Evolutionary conservation across 305 asterid species (phyloP).

Genomic region (Fraxinus baroniana): DNA sequence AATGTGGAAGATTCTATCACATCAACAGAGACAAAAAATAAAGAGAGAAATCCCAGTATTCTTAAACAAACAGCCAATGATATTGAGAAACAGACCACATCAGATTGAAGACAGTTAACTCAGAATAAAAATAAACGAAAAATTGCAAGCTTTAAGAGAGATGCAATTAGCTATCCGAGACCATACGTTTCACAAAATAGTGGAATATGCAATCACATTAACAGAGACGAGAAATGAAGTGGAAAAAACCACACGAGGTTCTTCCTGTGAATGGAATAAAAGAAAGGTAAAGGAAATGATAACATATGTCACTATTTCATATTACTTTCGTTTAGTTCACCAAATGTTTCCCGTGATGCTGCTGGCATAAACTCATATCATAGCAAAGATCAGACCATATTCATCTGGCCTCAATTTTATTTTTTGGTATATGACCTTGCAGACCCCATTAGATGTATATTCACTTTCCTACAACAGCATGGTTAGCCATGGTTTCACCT

Average conservation of each 20-base stretch:
- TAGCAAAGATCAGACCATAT: not conserved
- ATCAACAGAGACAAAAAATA: not conserved
- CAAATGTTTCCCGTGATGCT: not conserved
- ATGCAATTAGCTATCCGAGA: not conserved
- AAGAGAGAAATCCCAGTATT: not conserved
- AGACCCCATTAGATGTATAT: not conserved
- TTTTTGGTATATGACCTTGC: not conserved
- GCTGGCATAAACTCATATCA: not conserved
- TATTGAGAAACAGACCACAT: not conserved
- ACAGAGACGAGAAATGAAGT: not conserved
- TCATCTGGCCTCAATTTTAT: not conserved
- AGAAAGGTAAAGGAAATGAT: not conserved
- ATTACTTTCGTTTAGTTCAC: not conserved
- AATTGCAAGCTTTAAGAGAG: not conserved
- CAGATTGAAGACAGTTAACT: not conserved
- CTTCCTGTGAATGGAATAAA: not conserved
- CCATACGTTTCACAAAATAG: not conserved
- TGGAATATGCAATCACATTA: not conserved
- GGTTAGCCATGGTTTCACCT: conserved; percentile 7
- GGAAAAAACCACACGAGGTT: not conserved
- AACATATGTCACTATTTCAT: not conserved
- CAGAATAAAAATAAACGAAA: not conserved
- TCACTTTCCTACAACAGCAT: not conserved
- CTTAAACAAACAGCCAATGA: conserved; percentile 8
- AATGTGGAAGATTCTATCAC: not conserved